Evolutionary conservation across 169 alveolate species (phyloP), one percentile per base, ranked within the genome.

Genomic region (Ichthyophthirius multifiliis): DNA sequence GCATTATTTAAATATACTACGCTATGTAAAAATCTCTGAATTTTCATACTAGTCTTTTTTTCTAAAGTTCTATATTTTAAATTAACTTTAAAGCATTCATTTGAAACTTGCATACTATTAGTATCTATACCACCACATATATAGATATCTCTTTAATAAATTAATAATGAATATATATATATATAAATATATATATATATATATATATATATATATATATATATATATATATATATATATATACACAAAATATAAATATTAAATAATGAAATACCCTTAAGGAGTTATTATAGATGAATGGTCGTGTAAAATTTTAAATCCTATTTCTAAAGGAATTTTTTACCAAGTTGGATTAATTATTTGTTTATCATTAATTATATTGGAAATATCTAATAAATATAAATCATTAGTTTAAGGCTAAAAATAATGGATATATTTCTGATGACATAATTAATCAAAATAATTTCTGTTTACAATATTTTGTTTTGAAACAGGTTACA

Each of bases 121-220:
- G 71, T 16, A 55, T 55, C 71, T 12, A 55, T 55, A 55, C 71
- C 71, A 55, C 71, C 71, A 55, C 71, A 55, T 55, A 55, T 27
- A 23, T 55, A 55, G 0, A 55, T 39, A 55, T 55, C 71, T 27
- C 71, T 55, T 55, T 20, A 27, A 10, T 27, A 7, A 27, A 1
- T 0, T 12, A n/a, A 12, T 46, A 20, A 20, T n/a, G 4, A 46
- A 4, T 3, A 45, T 9, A 16, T 12, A n/a, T 5, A 20, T 4
- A 20, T 9, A 41, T 13, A 41, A 41, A 41, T 9, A 9, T 7
- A 41, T 9, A 9, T 41, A 7, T 9, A 41, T 41, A 41, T n/a
- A n/a, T n/a, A n/a, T n/a, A n/a, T n/a, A 27, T 1, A 1, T 12
- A n/a, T 13, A 20, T 46, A 20, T n/a, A 5, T 20, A 4, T 3